Evolutionary conservation across 371 early-diverging fungal species (phyloP).

Genomic region (Mucor velutinosus): DNA sequence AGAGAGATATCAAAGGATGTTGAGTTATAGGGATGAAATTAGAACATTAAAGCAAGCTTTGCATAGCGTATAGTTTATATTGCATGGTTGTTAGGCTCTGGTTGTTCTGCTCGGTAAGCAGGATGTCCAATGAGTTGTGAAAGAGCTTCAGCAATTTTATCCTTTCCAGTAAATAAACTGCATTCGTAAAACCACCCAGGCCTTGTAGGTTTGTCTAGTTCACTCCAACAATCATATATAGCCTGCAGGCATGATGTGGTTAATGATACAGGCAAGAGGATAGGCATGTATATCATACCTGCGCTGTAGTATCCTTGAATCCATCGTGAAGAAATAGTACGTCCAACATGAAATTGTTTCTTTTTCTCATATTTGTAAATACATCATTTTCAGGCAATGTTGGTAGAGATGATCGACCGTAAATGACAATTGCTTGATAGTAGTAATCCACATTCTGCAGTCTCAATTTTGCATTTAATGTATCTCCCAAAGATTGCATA

Average conservation of each 20-base stretch:
- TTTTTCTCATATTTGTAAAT: background rate
- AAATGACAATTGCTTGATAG: slow-evolving; percentile 11
- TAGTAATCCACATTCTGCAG: background rate
- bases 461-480: background rate
- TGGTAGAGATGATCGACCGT: slow-evolving; percentile 7
- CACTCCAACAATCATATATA: slow-evolving; percentile 12
- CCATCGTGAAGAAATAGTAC: slow-evolving; percentile 8
- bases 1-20: slow-evolving; percentile 4
- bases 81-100: background rate
- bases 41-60: slow-evolving; percentile 2
- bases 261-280: background rate
- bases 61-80: background rate
- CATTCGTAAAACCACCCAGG: slow-evolving; percentile 22
- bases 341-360: slow-evolving; percentile 8
- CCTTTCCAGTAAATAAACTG: slow-evolving; percentile 1
- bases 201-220: background rate
- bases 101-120: slow-evolving; percentile 7
- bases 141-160: slow-evolving; percentile 10
- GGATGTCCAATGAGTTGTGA: slow-evolving; percentile 12
- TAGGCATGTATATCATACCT: background rate
- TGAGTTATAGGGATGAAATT: slow-evolving; percentile 9
- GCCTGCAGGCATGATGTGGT: background rate
- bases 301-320: background rate
- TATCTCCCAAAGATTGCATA: slow-evolving; percentile 1
- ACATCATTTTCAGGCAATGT: background rate